A percentile compares a stretch with the other conserved stretches of the same genome.
phyloP scores from a whole-genome alignment of 495 filamentous ascomycete species.

The Darksidea phi region DNA sequence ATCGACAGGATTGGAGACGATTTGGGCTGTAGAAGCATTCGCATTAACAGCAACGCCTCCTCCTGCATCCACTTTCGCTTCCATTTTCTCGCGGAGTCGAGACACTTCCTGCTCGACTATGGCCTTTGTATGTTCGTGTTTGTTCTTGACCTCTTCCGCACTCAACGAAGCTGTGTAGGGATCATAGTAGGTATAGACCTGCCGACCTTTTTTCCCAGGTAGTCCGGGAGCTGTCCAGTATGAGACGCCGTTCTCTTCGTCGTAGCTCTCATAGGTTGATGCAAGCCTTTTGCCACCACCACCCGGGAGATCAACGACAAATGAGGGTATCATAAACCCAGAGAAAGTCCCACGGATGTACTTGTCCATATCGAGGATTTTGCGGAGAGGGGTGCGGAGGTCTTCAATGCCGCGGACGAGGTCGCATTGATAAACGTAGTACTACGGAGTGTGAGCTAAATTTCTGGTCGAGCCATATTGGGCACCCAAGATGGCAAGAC shows the following conservation, averaged over 20 bases:
- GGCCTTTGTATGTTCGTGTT: not conserved
- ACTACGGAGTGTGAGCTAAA: slow-evolving; percentile 36
- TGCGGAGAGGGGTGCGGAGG: slow-evolving; percentile 58
- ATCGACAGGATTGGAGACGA: no score
- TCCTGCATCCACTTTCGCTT: not conserved
- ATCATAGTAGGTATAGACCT: slow-evolving; percentile 58
- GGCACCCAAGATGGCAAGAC: slow-evolving; percentile 20
- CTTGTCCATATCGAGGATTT: slow-evolving; percentile 55
- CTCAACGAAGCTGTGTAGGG: slow-evolving; percentile 35
- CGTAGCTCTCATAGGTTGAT: slow-evolving; percentile 52
- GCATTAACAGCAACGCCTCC: not conserved
- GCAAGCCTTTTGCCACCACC: slow-evolving; percentile 61
- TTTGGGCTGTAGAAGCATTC: no score
- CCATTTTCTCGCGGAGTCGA: not conserved
- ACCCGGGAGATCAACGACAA: slow-evolving; percentile 61
- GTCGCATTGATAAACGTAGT: slow-evolving; percentile 62
- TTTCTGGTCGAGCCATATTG: not conserved
- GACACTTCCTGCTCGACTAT: not conserved
- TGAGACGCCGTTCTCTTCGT: slow-evolving; percentile 50
- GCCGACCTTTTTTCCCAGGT: slow-evolving; percentile 49
- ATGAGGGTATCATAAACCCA: slow-evolving; percentile 59
- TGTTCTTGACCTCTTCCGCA: not conserved
- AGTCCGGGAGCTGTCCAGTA: slow-evolving; percentile 56
- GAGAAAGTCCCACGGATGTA: slow-evolving; percentile 57
- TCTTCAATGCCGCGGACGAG: slow-evolving; percentile 59